These are phyloP conservation scores for Cladorrhinum sp. DNA, from an alignment of 2,329 filamentous ascomycete species.

Conservation along the genomic window DNA sequence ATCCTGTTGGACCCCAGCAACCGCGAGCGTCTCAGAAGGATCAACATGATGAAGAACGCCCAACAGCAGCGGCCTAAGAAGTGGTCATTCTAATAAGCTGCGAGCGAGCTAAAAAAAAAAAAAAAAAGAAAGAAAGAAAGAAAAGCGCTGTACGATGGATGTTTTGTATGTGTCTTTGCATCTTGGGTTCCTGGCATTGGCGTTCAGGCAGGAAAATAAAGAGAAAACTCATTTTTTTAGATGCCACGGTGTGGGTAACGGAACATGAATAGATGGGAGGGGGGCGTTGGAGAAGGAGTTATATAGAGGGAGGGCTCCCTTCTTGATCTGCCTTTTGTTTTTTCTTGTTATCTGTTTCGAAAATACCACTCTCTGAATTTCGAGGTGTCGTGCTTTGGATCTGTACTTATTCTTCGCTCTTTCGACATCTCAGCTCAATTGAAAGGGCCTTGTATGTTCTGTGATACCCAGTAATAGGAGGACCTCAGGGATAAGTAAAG, in stretches of 20 bases:
- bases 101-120: background rate
- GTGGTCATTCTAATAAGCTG: conserved; percentile 20
- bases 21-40: conserved; percentile 51
- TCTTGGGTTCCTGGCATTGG: conserved; percentile 4
- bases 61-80: conserved; percentile 23
- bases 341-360: background rate
- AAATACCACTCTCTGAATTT: conserved; percentile 4
- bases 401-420: background rate
- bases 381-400: background rate
- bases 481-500: too few species aligned
- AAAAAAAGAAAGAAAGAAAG: background rate
- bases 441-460: too few species aligned
- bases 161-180: background rate
- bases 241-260: background rate
- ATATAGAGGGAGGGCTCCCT: background rate
- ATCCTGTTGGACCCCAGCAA: conserved; percentile 53
- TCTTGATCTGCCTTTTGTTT: background rate
- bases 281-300: background rate
- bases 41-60: conserved; percentile 46
- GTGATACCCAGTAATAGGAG: too few species aligned
- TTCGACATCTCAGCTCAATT: background rate
- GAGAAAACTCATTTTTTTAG: background rate
- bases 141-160: background rate
- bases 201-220: conserved; percentile 6
- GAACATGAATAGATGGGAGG: background rate